Evolutionary conservation across 805 yeast genomes (phyloP).

Genomic region (Wickerhamomyces xylosicus): DNA sequence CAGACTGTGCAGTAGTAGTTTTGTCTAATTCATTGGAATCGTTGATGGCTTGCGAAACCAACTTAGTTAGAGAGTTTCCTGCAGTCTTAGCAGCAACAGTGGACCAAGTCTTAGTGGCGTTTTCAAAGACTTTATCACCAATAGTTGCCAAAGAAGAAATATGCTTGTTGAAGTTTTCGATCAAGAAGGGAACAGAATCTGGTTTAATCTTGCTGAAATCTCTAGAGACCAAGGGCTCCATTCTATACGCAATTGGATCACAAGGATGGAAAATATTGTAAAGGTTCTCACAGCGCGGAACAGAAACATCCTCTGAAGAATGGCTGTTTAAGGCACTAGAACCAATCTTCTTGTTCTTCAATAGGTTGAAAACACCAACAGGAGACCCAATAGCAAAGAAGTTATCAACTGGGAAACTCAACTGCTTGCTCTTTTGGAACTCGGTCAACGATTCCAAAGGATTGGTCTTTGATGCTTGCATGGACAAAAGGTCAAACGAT

Average conservation of each 20-base stretch:
- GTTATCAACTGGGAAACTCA: slow-evolving; percentile 65
- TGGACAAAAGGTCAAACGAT: slow-evolving; percentile 59
- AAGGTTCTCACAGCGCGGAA: slow-evolving; percentile 52
- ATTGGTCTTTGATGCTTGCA: slow-evolving; percentile 22
- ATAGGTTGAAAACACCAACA: slow-evolving; percentile 71
- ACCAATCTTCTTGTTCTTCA: slow-evolving; percentile 52
- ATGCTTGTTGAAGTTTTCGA: slow-evolving; percentile 27
- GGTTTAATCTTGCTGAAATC: slow-evolving; percentile 42
- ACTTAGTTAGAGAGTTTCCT: neutral
- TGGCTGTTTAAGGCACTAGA: slow-evolving; percentile 22
- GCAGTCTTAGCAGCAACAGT: slow-evolving; percentile 2
- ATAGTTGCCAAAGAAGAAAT: slow-evolving; percentile 31
- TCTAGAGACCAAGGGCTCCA: slow-evolving; percentile 70
- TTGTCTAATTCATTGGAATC: slow-evolving; percentile 1
- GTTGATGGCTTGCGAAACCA: neutral
- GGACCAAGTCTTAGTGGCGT: slow-evolving; percentile 8
- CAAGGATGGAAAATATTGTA: slow-evolving; percentile 85
- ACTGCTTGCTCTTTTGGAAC: slow-evolving; percentile 24
- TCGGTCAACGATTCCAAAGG: slow-evolving; percentile 11
- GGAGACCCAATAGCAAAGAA: slow-evolving; percentile 86
- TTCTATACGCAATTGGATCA: slow-evolving; percentile 83
- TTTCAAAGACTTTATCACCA: slow-evolving; percentile 7
- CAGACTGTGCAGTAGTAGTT: neutral
- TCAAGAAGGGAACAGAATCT: slow-evolving; percentile 43
- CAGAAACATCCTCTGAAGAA: slow-evolving; percentile 7